Percentiles rank a stretch among this genome's conserved stretches.
Evolutionary conservation across 768 basidiomycete genomes (phyloP).

Genomic region (Boletus rubroflammeus): DNA sequence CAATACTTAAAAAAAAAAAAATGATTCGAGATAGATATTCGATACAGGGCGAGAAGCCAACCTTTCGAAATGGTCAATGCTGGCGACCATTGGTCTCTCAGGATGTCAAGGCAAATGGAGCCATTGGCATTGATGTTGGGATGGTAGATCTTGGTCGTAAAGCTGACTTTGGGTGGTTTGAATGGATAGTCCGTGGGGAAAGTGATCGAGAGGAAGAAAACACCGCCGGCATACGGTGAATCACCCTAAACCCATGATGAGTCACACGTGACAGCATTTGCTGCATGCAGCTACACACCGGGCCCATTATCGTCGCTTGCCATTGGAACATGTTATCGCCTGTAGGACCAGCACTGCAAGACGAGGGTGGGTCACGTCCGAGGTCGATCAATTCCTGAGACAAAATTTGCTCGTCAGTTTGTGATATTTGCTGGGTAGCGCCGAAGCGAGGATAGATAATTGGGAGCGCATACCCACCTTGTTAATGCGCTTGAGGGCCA

Average conservation of each 20-base stretch:
- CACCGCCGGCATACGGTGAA: conserved; percentile 97
- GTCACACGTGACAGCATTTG: conserved; percentile 17
- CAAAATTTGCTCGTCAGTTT: neutral
- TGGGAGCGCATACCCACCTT: conserved; percentile 54
- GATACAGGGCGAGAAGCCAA: conserved; percentile 33
- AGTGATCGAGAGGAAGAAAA: conserved; percentile 94
- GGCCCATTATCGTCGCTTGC: conserved; percentile 99
- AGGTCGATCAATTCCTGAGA: conserved; percentile 96
- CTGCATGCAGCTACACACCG: conserved; percentile 52
- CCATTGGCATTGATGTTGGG: conserved; percentile 99
- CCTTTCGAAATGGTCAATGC: conserved; percentile 99
- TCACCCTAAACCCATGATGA: conserved; percentile 62
- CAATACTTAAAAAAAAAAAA: conserved; percentile 53
- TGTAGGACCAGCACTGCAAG: conserved; percentile 97
- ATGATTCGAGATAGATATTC: neutral
- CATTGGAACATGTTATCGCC: conserved; percentile 99
- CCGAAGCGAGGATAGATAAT: neutral
- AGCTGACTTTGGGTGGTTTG: conserved; percentile 99
- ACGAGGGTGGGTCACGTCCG: conserved; percentile 98
- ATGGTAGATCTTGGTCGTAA: conserved; percentile 99
- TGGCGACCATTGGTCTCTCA: conserved; percentile 99
- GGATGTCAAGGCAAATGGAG: conserved; percentile 96
- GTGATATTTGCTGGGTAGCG: neutral
- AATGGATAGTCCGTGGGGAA: conserved; percentile 99
- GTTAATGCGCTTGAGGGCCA: conserved; percentile 99